These are phyloP conservation scores for Strigomonas culicis DNA, from an alignment of 208 protist genomes.

Conservation along the genomic window DNA sequence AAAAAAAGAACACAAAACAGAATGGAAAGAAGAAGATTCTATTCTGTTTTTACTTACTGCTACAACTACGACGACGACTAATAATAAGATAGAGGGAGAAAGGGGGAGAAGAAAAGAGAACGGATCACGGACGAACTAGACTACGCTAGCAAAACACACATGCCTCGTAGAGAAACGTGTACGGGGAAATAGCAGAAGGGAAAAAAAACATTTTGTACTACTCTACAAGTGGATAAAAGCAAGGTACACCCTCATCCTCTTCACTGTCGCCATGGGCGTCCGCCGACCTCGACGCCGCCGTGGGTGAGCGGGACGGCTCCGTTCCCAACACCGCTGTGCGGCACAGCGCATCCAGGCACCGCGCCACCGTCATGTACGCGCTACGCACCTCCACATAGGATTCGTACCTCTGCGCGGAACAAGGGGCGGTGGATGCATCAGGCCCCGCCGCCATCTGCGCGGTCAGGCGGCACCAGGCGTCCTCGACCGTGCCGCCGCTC, in stretches of 20 bases:
- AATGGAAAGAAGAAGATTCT: background rate
- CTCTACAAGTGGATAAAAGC: background rate
- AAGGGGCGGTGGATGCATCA: background rate
- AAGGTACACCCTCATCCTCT: background rate
- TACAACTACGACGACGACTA: background rate
- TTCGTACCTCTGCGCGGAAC: background rate
- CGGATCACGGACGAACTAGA: background rate
- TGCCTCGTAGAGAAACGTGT: background rate
- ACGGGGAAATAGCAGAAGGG: too few relatives aligned
- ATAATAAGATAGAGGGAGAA: background rate
- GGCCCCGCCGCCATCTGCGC: background rate
- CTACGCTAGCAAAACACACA: too few relatives aligned
- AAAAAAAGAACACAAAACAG: background rate
- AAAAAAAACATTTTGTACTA: too few relatives aligned
- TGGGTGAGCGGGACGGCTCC: too few relatives aligned
- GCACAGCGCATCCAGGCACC: constrained; percentile 15
- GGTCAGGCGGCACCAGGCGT: background rate
- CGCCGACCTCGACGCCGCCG: too few relatives aligned
- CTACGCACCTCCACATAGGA: constrained; percentile 4
- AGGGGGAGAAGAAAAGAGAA: background rate
- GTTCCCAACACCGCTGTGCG: constrained; percentile 4
- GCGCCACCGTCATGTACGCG: constrained; percentile 5
- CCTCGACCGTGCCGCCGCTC: background rate
- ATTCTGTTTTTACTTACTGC: background rate
- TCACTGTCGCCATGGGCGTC: background rate